Evolutionary conservation across 768 basidiomycete species (phyloP).

Genomic region (Trametes cubensis): DNA sequence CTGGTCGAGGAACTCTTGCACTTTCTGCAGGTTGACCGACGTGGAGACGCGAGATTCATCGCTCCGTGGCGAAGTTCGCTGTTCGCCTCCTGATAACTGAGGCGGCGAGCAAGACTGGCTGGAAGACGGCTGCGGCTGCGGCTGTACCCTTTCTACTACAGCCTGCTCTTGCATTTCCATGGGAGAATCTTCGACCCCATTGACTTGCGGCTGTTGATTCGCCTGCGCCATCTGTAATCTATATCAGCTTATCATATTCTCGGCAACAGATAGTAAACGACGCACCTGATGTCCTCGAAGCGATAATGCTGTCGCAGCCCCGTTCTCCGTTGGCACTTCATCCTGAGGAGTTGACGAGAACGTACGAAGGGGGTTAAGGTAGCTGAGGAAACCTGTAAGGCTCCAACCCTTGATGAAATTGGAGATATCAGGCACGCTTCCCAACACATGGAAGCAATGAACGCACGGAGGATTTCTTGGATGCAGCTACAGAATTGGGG

Average conservation of each 20-base stretch:
- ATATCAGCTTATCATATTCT: neutral
- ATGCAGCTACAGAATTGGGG: constrained; percentile 23
- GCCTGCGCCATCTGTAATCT: neutral
- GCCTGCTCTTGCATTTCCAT: neutral
- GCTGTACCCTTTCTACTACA: neutral
- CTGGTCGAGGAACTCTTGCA: constrained; percentile 45
- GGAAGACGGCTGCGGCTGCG: neutral
- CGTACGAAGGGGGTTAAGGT: constrained; percentile 52
- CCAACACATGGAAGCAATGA: constrained; percentile 13
- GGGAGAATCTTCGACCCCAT: neutral
- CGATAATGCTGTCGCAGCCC: constrained; percentile 15
- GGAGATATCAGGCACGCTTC: constrained; percentile 32
- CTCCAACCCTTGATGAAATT: constrained; percentile 46
- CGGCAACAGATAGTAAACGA: neutral
- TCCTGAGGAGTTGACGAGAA: constrained; percentile 15
- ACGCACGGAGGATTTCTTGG: constrained; percentile 50
- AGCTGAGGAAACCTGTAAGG: constrained; percentile 51
- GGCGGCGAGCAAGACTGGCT: constrained; percentile 3
- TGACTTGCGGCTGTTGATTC: neutral
- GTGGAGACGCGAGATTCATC: constrained; percentile 16
- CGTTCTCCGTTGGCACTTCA: constrained; percentile 1
- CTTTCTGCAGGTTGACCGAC: constrained; percentile 20
- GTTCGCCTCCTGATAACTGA: constrained; percentile 8
- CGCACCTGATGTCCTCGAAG: constrained; percentile 19
- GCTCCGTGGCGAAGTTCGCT: constrained; percentile 21